phyloP scores from a whole-genome alignment of 2,329 filamentous ascomycete species.

The Diaporthe destruens region DNA sequence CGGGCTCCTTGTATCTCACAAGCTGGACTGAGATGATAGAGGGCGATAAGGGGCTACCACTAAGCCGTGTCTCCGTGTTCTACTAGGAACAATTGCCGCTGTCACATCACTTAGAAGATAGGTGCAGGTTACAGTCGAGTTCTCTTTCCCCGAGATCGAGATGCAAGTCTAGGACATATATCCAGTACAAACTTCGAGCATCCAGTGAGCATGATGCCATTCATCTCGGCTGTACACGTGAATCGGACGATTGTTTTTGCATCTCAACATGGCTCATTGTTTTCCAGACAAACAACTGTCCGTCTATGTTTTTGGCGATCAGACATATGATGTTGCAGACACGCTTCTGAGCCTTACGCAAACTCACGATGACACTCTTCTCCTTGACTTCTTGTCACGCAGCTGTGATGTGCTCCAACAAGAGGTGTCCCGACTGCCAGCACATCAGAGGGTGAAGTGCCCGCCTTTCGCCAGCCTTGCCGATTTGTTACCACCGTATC shows the following conservation, averaged over 20 bases:
- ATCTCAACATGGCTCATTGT: slow-evolving; percentile 5
- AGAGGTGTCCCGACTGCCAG: slow-evolving; percentile 34
- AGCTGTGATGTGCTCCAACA: background rate
- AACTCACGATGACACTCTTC: background rate
- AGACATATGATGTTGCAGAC: slow-evolving; percentile 42
- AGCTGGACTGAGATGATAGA: background rate
- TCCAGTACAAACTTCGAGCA: background rate
- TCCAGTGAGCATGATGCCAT: background rate
- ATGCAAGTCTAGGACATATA: slow-evolving; percentile 9
- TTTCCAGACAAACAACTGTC: background rate
- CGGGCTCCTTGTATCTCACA: background rate
- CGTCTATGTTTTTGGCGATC: slow-evolving; percentile 44
- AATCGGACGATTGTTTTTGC: background rate
- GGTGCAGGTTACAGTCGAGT: background rate
- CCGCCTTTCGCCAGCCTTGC: slow-evolving; percentile 43
- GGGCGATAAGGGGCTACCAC: background rate
- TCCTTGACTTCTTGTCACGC: slow-evolving; percentile 33
- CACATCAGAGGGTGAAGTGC: slow-evolving; percentile 35
- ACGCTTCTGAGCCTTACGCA: slow-evolving; percentile 32
- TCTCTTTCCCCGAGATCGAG: background rate
- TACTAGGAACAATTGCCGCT: background rate
- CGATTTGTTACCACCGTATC: slow-evolving; percentile 42
- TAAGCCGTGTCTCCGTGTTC: background rate
- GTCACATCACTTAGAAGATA: background rate
- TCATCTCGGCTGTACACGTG: background rate